These are phyloP conservation scores for Brassica rapa DNA, from an alignment of 345 rosid species.

Conservation along the genomic window DNA sequence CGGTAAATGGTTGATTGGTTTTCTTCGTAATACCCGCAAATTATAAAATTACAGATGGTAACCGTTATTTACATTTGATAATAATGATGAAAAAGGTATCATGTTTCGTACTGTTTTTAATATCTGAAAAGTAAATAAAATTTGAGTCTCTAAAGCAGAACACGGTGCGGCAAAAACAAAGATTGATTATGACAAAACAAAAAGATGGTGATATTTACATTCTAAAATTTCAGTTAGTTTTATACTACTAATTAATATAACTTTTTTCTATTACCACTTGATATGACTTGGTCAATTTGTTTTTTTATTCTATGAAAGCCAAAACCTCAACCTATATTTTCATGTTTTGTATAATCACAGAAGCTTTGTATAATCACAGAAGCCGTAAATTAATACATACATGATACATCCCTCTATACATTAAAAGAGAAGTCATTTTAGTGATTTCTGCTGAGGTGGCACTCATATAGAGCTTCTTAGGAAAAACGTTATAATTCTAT, in stretches of 20 bases:
- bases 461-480: no score
- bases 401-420: neutral
- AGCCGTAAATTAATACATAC: neutral
- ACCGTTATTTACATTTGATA: neutral
- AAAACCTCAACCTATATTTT: slow-evolving; percentile 20
- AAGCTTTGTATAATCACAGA: neutral
- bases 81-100: neutral
- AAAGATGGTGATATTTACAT: neutral
- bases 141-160: neutral
- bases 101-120: neutral
- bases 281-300: neutral
- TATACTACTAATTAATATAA: neutral
- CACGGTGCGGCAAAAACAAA: neutral
- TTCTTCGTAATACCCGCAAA: neutral
- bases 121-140: neutral
- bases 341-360: neutral
- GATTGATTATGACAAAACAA: neutral
- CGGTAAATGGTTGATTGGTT: neutral
- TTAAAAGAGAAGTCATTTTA: no score
- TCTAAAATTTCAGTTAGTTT: neutral
- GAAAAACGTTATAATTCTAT: no score
- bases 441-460: no score
- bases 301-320: slow-evolving; percentile 18
- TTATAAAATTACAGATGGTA: neutral
- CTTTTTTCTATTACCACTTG: neutral